A percentile compares a stretch with the other conserved stretches of the same genome.
These are phyloP conservation scores for Diaporthe citrichinensis DNA, from an alignment of 2,329 filamentous ascomycete species.

Conservation along the genomic window DNA sequence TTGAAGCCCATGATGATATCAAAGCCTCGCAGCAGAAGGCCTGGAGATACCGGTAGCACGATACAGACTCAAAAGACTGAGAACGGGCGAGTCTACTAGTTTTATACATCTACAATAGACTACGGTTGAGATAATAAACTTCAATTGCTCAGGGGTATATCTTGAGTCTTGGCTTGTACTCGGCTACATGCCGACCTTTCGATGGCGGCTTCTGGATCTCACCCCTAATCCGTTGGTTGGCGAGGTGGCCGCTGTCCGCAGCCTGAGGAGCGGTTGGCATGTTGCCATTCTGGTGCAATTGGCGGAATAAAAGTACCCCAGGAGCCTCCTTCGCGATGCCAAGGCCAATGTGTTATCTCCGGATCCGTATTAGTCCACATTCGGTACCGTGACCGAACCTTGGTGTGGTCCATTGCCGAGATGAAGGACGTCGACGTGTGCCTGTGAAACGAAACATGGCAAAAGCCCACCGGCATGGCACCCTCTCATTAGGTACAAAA, in stretches of 20 bases:
- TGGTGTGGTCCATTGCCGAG: constrained; percentile 19
- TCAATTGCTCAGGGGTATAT: constrained; percentile 8
- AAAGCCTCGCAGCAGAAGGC: constrained; percentile 27
- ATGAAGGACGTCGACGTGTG: constrained; percentile 22
- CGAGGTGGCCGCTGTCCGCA: constrained; percentile 4
- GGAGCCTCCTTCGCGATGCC: constrained; percentile 11
- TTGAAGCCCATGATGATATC: constrained; percentile 35
- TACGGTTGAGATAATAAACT: not conserved
- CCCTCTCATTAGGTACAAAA: constrained; percentile 22
- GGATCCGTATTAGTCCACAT: constrained; percentile 25
- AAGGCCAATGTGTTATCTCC: constrained; percentile 25
- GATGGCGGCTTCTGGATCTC: not conserved
- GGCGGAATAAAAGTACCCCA: constrained; percentile 26
- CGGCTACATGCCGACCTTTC: constrained; percentile 10
- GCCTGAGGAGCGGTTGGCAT: constrained; percentile 11
- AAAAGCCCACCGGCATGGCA: constrained; percentile 5
- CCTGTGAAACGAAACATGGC: constrained; percentile 28
- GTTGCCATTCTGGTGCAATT: constrained; percentile 25
- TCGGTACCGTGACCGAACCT: constrained; percentile 22
- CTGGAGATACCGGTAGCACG: not conserved
- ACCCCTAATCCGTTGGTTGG: not conserved
- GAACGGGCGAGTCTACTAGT: not conserved
- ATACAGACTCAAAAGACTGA: too few species aligned
- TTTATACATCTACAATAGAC: constrained; percentile 2
- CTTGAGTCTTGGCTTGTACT: not conserved